These are phyloP conservation scores for Xylaria curta DNA, from an alignment of 495 filamentous ascomycete genomes.

Conservation along the genomic window DNA sequence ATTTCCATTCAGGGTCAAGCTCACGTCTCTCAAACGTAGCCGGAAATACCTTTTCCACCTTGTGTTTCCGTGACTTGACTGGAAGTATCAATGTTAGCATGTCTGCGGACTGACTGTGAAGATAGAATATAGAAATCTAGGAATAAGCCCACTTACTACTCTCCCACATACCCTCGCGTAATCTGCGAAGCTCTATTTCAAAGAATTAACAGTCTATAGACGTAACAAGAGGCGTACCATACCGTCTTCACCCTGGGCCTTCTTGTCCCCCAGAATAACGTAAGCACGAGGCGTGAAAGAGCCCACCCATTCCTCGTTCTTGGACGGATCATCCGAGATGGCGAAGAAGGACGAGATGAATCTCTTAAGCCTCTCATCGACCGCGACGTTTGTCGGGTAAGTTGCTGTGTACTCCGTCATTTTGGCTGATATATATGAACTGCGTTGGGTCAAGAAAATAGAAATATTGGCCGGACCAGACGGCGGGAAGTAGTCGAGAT, in stretches of 20 bases:
- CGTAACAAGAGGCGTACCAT: constrained; percentile 11
- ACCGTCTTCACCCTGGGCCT: constrained; percentile 43
- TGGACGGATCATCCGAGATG: constrained; percentile 43
- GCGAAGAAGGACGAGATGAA: constrained; percentile 49
- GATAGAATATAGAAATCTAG: background rate
- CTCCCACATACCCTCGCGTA: constrained; percentile 39
- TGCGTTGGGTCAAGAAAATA: background rate
- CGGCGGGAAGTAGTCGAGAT: background rate
- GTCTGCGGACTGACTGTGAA: too few relatives aligned
- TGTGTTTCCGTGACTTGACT: constrained; percentile 41
- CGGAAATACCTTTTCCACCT: constrained; percentile 42
- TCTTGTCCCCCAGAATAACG: constrained; percentile 42
- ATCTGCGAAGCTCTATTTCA: constrained; percentile 30
- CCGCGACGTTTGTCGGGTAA: constrained; percentile 36
- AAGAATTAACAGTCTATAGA: background rate
- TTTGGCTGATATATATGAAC: background rate
- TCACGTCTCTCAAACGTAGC: constrained; percentile 27
- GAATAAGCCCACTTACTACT: constrained; percentile 7
- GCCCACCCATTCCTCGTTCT: constrained; percentile 47
- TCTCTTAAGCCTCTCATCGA: constrained; percentile 34
- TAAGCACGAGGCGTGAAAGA: constrained; percentile 44
- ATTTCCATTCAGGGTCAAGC: background rate
- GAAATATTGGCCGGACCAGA: background rate
- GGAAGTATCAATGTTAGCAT: constrained; percentile 20
- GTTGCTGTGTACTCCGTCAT: constrained; percentile 32